Evolutionary conservation across 768 basidiomycete genomes (phyloP).

Genomic region (Collybiopsis luxurians): DNA sequence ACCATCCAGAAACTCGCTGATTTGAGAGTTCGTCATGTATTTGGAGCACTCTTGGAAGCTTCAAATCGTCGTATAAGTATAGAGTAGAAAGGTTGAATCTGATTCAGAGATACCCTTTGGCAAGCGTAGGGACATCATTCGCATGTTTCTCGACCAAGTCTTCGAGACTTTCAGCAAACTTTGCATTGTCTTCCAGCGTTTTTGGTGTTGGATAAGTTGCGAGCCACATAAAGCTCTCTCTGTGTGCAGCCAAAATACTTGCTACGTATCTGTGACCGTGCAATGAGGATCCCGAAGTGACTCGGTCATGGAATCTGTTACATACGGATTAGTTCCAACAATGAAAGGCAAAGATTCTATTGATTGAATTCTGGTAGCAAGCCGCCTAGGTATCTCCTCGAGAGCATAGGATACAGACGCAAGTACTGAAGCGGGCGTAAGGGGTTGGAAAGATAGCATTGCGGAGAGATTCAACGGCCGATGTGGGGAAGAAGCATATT

Average conservation of each 20-base stretch:
- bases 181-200: slow-evolving; percentile 65
- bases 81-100: slow-evolving; percentile 7
- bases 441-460: slow-evolving; percentile 71
- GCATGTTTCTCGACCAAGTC: slow-evolving; percentile 73
- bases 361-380: slow-evolving; percentile 71
- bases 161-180: slow-evolving; percentile 67
- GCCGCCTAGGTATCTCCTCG: slow-evolving; percentile 72
- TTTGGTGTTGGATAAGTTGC: slow-evolving; percentile 65
- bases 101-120: slow-evolving; percentile 64
- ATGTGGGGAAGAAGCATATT: slow-evolving; percentile 62
- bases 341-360: slow-evolving; percentile 82
- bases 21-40: slow-evolving; percentile 81
- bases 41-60: slow-evolving; percentile 85
- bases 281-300: not conserved
- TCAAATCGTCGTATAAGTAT: slow-evolving; percentile 1
- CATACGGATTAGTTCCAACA: slow-evolving; percentile 76
- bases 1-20: slow-evolving; percentile 77
- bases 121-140: slow-evolving; percentile 88
- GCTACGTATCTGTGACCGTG: slow-evolving; percentile 50
- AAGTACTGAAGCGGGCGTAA: slow-evolving; percentile 67
- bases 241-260: slow-evolving; percentile 63
- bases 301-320: not conserved
- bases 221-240: slow-evolving; percentile 66
- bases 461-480: slow-evolving; percentile 70
- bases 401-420: slow-evolving; percentile 73